Conservation (phyloP, 495 filamentous ascomycete genomes). For the Thermochaetoides thermophila region DNA sequence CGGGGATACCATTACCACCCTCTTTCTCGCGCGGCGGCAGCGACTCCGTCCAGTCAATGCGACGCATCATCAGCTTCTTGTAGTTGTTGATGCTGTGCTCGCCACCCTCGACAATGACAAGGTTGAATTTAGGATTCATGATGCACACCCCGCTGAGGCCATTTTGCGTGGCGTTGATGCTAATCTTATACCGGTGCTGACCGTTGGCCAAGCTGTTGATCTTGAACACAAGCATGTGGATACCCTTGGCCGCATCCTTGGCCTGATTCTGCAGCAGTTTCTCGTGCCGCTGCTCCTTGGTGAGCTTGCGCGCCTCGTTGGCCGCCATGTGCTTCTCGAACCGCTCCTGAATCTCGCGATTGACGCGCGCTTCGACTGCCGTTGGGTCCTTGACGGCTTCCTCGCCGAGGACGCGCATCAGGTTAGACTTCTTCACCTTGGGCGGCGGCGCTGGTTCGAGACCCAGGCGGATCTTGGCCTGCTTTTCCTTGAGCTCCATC, state of each 20-base stretch:
- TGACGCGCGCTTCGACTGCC: constrained; percentile 88
- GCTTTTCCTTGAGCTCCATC: constrained; percentile 84
- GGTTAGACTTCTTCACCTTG: constrained; percentile 87
- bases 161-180: constrained; percentile 78
- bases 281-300: constrained; percentile 75
- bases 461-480: constrained; percentile 86
- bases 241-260: constrained; percentile 73
- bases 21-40: constrained; percentile 47
- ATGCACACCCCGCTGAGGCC: constrained; percentile 76
- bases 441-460: constrained; percentile 79
- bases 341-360: constrained; percentile 76
- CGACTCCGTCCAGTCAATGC: constrained; percentile 91
- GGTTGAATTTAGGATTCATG: constrained; percentile 70
- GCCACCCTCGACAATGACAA: constrained; percentile 87
- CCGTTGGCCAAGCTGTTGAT: constrained; percentile 79
- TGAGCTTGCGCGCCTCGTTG: constrained; percentile 83
- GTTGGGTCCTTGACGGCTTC: constrained; percentile 96
- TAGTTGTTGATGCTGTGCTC: constrained; percentile 64
- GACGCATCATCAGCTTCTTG: constrained; percentile 75
- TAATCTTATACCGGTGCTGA: constrained; percentile 83
- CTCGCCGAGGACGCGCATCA: constrained; percentile 96
- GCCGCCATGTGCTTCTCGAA: constrained; percentile 54
- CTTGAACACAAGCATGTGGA: constrained; percentile 73
- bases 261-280: constrained; percentile 75
- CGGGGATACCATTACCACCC: constrained; percentile 22